Evolutionary conservation across 331 rosid species (phyloP).

Genomic region (Pyracantha coccinea): DNA sequence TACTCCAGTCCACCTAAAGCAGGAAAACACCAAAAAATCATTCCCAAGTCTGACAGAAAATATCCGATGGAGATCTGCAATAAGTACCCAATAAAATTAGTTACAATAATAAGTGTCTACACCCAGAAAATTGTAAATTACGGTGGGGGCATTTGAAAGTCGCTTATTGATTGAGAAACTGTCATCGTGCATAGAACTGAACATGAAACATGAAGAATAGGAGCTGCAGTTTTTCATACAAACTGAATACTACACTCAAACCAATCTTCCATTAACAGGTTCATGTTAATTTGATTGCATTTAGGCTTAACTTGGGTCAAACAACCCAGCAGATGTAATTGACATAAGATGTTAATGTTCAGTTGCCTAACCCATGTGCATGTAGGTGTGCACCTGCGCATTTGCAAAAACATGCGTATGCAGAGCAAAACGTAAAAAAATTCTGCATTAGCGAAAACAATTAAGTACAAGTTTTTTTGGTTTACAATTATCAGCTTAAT

Average conservation of each 20-base stretch:
- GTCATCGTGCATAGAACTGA: neutral
- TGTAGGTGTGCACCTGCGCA: neutral
- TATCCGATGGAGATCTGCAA: constrained; percentile 80
- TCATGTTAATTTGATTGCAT: neutral
- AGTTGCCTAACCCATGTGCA: neutral
- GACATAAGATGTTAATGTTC: neutral
- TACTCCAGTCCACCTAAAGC: constrained; percentile 88
- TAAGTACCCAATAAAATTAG: constrained; percentile 6
- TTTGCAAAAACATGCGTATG: neutral
- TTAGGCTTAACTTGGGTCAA: neutral
- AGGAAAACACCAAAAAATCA: constrained; percentile 79
- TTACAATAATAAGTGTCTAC: neutral
- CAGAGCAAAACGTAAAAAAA: neutral
- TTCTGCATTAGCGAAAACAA: neutral
- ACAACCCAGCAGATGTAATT: neutral
- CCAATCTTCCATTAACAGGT: neutral
- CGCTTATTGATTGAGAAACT: neutral
- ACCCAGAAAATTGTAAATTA: neutral
- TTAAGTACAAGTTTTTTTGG: neutral
- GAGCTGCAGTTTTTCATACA: neutral
- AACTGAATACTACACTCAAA: neutral
- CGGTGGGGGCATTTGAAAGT: neutral
- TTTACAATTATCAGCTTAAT: neutral
- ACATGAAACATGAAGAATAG: neutral
- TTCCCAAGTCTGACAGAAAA: constrained; percentile 72